Evolutionary conservation across 176 grass and related monocot genomes (phyloP).

Genomic region (Pontederia crassipes): DNA sequence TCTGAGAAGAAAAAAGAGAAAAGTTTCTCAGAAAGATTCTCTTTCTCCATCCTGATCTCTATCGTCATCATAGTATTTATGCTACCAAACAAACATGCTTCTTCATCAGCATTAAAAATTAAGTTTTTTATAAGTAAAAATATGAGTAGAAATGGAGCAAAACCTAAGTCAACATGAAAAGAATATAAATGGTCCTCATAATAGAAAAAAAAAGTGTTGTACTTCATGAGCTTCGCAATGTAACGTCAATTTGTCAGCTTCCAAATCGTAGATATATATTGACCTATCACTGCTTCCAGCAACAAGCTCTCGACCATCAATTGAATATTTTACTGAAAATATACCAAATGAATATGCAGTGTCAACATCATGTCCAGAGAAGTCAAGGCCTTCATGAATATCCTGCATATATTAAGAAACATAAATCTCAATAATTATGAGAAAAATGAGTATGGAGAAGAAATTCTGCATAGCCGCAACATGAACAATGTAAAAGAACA

Average conservation of each 20-base stretch:
- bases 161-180: not conserved
- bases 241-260: slow-evolving; percentile 57
- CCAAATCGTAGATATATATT: slow-evolving; percentile 88
- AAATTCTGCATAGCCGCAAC: not conserved
- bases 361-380: slow-evolving; percentile 29
- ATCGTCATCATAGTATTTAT: too few species aligned
- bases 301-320: slow-evolving; percentile 77
- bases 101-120: not conserved
- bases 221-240: slow-evolving; percentile 57
- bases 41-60: too few species aligned
- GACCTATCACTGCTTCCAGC: slow-evolving; percentile 57
- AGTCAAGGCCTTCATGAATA: slow-evolving; percentile 73
- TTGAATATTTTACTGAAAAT: slow-evolving; percentile 95
- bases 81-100: not conserved
- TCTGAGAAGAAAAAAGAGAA: slow-evolving; percentile 28
- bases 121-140: not conserved
- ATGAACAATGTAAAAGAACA: not conserved
- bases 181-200: not conserved
- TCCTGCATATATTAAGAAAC: slow-evolving; percentile 34
- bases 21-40: slow-evolving; percentile 5
- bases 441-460: not conserved
- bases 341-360: slow-evolving; percentile 43
- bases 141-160: not conserved
- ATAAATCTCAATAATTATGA: not conserved
- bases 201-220: not conserved